Percentiles rank a stretch among this genome's conserved stretches.
Conservation (phyloP, 208 protist genomes). For the Acanthamoeba royreba region DNA sequence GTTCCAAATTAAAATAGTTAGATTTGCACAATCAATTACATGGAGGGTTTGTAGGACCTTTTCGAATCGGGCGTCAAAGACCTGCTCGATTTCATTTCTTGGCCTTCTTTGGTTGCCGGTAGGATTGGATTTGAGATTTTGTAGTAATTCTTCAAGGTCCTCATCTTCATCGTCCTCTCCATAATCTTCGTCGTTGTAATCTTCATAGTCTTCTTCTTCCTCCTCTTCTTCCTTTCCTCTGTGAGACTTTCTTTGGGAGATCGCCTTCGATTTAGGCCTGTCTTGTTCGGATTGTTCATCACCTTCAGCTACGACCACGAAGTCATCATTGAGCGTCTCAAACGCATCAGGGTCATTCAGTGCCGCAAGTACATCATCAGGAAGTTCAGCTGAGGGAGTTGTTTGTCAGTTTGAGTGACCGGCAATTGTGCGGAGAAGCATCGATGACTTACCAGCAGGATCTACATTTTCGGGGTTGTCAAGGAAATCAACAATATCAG, state of each 20-base stretch:
- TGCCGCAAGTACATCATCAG: neutral
- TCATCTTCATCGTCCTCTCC: neutral
- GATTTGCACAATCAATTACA: neutral
- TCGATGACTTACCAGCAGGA: neutral
- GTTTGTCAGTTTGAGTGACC: neutral
- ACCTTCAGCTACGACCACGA: neutral
- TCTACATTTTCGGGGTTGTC: neutral
- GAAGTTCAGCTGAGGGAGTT: neutral
- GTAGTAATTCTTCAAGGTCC: neutral
- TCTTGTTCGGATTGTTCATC: neutral
- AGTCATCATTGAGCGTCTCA: constrained; percentile 18
- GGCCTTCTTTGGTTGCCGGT: neutral
- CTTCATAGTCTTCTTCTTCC: neutral
- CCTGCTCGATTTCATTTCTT: neutral
- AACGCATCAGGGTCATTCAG: constrained; percentile 23
- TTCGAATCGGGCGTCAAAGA: constrained; percentile 39
- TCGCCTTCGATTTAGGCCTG: neutral
- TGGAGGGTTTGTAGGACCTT: neutral
- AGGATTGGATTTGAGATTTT: neutral
- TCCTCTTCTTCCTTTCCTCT: neutral
- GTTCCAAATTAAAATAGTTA: neutral
- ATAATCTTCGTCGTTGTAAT: neutral
- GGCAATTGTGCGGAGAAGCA: neutral
- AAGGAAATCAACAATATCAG: neutral
- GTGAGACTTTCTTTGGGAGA: neutral